Evolutionary conservation across 2,329 filamentous ascomycete species (phyloP).

Genomic region (Phialophora expanda): DNA sequence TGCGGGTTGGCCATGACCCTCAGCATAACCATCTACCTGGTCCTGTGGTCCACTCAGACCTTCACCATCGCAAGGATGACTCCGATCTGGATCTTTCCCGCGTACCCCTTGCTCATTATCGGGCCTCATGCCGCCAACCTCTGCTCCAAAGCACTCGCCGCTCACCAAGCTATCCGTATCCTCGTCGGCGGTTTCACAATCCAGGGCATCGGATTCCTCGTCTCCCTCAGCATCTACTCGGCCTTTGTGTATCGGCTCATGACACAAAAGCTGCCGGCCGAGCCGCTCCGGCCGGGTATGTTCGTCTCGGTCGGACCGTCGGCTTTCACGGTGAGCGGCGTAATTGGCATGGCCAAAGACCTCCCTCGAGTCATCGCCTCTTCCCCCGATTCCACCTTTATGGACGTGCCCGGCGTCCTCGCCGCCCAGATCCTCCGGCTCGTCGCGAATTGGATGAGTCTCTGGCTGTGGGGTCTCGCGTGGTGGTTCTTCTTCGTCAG

Average conservation of each 20-base stretch:
- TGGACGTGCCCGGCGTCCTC: conserved; percentile 59
- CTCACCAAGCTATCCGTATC: conserved; percentile 56
- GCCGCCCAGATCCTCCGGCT: conserved; percentile 62
- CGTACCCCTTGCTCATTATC: conserved; percentile 78
- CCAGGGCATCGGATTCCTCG: conserved; percentile 68
- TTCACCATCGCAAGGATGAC: conserved; percentile 84
- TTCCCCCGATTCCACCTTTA: conserved; percentile 51
- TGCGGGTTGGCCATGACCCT: conserved; percentile 68
- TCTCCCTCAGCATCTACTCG: conserved; percentile 78
- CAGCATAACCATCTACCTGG: conserved; percentile 74
- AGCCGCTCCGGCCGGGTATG: conserved; percentile 78
- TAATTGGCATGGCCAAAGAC: conserved; percentile 63
- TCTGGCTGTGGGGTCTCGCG: conserved; percentile 84
- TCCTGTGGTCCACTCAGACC: conserved; percentile 70
- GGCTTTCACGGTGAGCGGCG: conserved; percentile 68
- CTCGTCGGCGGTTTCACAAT: conserved; percentile 65
- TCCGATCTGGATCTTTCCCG: conserved; percentile 85
- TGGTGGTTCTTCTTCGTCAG: conserved; percentile 84
- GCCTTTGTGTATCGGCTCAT: conserved; percentile 85
- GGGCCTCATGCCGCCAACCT: conserved; percentile 72
- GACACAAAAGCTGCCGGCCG: conserved; percentile 82
- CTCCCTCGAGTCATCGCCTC: conserved; percentile 55
- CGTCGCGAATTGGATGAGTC: conserved; percentile 65
- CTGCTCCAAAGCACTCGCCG: conserved; percentile 52
- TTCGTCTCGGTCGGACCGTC: conserved; percentile 82